Evolutionary conservation across 2,329 filamentous ascomycete genomes (phyloP).

Genomic region (Colletotrichum orchidophilum): DNA sequence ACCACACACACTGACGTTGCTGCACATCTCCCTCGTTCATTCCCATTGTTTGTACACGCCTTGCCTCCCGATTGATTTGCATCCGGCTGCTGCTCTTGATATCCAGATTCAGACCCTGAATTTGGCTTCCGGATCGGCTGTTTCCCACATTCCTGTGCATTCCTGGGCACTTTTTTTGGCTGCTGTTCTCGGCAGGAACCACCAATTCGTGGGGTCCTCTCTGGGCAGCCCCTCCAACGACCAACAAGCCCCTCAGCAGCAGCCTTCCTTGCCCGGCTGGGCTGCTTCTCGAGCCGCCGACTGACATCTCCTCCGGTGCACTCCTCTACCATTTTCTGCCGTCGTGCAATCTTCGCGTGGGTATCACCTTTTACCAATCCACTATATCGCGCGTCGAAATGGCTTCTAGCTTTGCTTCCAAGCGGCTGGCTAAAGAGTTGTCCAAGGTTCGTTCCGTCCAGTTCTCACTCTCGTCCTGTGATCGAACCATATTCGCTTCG

Average conservation of each 20-base stretch:
- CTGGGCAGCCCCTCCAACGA: slow-evolving; percentile 28
- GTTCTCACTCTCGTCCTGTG: background rate
- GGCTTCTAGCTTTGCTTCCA: slow-evolving; percentile 60
- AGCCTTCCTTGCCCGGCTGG: background rate
- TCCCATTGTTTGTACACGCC: background rate
- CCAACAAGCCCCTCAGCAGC: slow-evolving; percentile 21
- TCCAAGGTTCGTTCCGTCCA: slow-evolving; percentile 55
- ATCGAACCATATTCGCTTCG: background rate
- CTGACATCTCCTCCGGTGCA: background rate
- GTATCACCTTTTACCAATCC: background rate
- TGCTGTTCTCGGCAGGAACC: slow-evolving; percentile 27
- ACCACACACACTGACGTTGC: background rate
- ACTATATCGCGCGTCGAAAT: slow-evolving; percentile 38
- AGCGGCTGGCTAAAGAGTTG: slow-evolving; percentile 69
- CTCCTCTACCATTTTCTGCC: background rate
- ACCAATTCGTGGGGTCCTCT: slow-evolving; percentile 32
- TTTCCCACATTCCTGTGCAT: background rate
- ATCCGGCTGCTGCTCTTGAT: background rate
- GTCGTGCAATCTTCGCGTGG: background rate
- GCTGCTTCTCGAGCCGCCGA: slow-evolving; percentile 6
- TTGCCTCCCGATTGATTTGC: background rate
- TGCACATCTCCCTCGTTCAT: background rate
- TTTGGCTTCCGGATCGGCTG: background rate
- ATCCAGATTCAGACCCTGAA: background rate
- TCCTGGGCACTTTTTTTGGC: background rate